phyloP scores from a whole-genome alignment of 2,329 filamentous ascomycete species.

The Ophiostoma ips region DNA sequence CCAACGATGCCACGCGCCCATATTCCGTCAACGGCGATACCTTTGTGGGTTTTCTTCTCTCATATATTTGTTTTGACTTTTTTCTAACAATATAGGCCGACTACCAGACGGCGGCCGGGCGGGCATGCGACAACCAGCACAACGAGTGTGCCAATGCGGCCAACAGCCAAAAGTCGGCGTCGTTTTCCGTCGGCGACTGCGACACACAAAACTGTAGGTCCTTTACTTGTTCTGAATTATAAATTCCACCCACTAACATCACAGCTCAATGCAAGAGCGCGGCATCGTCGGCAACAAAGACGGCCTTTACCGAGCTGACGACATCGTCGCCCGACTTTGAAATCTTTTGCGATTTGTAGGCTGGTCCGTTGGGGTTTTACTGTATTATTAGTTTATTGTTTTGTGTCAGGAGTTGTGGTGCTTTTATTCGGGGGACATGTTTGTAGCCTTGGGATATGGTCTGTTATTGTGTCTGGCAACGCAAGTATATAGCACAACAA shows the following conservation, averaged over 20 bases:
- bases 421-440: too few relatives aligned
- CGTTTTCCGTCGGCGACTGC: conserved; percentile 29
- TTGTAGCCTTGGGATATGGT: too few relatives aligned
- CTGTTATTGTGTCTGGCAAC: too few relatives aligned
- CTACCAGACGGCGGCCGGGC: conserved; percentile 27
- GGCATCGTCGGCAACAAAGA: conserved; percentile 19
- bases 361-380: background rate
- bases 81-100: conserved; percentile 21
- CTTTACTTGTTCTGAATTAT: too few relatives aligned
- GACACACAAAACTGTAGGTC: conserved; percentile 31
- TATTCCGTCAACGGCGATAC: conserved; percentile 31
- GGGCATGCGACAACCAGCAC: conserved; percentile 35
- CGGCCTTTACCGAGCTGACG: conserved; percentile 21
- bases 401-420: too few relatives aligned
- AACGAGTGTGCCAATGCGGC: conserved; percentile 31
- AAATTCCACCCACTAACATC: background rate
- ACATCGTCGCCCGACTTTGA: conserved; percentile 30
- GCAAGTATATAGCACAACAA: too few relatives aligned
- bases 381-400: background rate
- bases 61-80: conserved; percentile 8
- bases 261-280: conserved; percentile 27
- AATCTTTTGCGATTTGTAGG: conserved; percentile 30
- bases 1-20: conserved; percentile 24
- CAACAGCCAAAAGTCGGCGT: conserved; percentile 21
- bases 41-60: conserved; percentile 25